Percentiles rank a stretch among this genome's conserved stretches.
Evolutionary conservation across 1,284 basidiomycete genomes (phyloP).

Genomic region (Leccinum fuscescens): DNA sequence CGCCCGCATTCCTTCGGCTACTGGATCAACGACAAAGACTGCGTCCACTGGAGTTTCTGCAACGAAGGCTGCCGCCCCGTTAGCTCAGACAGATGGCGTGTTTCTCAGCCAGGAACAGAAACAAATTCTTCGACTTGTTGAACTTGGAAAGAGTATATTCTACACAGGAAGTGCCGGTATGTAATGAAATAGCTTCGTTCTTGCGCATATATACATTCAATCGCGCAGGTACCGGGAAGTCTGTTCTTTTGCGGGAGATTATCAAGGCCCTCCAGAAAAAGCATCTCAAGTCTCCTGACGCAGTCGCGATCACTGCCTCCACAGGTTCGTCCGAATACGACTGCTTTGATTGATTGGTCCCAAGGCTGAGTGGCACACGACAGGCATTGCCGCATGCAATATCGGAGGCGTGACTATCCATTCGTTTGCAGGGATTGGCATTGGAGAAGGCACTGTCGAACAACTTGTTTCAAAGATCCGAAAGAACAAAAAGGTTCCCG

Average conservation of each 20-base stretch:
- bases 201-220: conserved; percentile 9
- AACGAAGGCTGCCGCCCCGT: conserved; percentile 11
- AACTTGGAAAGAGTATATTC: conserved; percentile 79
- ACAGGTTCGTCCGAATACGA: conserved; percentile 52
- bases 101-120: conserved; percentile 82
- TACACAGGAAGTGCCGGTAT: conserved; percentile 96
- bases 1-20: conserved; percentile 10
- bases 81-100: conserved; percentile 44
- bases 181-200: conserved; percentile 31
- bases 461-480: conserved; percentile 61
- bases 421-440: conserved; percentile 86
- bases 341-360: background rate
- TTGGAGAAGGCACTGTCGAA: conserved; percentile 64
- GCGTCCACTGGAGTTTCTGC: conserved; percentile 11
- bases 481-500: conserved; percentile 63
- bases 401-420: conserved; percentile 90
- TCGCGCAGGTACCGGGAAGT: conserved; percentile 82
- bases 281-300: conserved; percentile 45
- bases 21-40: conserved; percentile 2
- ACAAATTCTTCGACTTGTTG: conserved; percentile 75
- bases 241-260: conserved; percentile 85
- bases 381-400: conserved; percentile 87
- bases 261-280: conserved; percentile 61
- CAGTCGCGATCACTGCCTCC: conserved; percentile 85
- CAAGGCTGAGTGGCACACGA: conserved; percentile 10